phyloP scores from a whole-genome alignment of 2,329 filamentous ascomycete genomes.

The Cordyceps fumosorosea region DNA sequence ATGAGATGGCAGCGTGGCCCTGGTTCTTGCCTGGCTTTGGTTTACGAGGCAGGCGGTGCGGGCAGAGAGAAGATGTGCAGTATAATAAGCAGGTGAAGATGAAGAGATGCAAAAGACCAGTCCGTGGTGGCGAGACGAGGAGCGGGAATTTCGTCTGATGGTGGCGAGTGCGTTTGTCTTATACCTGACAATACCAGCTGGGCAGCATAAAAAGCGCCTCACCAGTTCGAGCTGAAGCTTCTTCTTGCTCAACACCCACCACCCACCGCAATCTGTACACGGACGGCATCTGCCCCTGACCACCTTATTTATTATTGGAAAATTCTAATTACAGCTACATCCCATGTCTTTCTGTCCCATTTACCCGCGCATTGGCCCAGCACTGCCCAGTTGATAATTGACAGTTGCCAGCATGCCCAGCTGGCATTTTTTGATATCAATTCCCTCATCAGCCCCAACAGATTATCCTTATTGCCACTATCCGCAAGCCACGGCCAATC shows the following conservation, averaged over 20 bases:
- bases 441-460: background rate
- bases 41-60: background rate
- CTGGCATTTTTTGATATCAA: background rate
- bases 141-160: background rate
- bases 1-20: constrained; percentile 11
- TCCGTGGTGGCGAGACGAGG: too few species aligned
- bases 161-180: background rate
- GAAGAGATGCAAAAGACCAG: too few species aligned
- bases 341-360: background rate
- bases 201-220: background rate
- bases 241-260: background rate
- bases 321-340: constrained; percentile 1
- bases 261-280: too few species aligned
- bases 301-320: background rate
- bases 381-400: background rate
- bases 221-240: background rate
- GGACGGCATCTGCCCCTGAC: background rate
- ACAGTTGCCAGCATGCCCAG: background rate
- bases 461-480: background rate
- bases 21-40: constrained; percentile 1
- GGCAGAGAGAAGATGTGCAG: background rate
- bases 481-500: background rate
- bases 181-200: background rate
- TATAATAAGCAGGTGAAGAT: background rate
- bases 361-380: constrained; percentile 1